Conservation (phyloP, 139 green algal genomes). For the Tetraselmis striata region DNA sequence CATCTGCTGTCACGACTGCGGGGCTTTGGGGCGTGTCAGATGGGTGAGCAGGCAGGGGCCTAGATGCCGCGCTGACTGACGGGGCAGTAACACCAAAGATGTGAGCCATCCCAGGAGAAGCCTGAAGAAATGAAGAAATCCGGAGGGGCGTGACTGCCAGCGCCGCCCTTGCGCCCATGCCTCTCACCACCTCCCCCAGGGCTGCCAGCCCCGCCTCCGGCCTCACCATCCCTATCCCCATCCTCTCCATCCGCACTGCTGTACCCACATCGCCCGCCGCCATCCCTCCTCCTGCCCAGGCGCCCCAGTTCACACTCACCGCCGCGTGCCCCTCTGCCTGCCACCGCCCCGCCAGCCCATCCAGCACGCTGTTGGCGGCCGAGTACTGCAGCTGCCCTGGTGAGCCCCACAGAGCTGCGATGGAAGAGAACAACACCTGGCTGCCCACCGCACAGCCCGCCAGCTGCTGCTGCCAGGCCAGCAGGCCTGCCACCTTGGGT, state of each 20-base stretch:
- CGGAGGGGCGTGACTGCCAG: neutral
- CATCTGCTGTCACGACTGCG: too few species aligned
- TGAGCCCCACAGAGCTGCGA: constrained; percentile 42
- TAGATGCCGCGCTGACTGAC: too few species aligned
- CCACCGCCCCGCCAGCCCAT: neutral
- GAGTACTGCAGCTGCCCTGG: constrained; percentile 31
- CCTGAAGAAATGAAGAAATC: neutral
- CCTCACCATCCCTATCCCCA: constrained; percentile 50
- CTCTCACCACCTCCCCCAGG: constrained; percentile 18
- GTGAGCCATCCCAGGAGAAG: too few species aligned
- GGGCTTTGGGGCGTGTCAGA: too few species aligned
- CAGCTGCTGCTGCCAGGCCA: neutral
- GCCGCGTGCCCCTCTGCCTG: constrained; percentile 10
- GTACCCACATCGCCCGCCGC: constrained; percentile 37
- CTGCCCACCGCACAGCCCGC: neutral
- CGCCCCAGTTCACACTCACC: constrained; percentile 26
- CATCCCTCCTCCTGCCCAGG: constrained; percentile 32
- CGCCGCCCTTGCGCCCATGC: neutral
- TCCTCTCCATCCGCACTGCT: constrained; percentile 37
- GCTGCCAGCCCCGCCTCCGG: constrained; percentile 44
- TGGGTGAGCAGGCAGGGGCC: too few species aligned
- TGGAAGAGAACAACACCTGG: constrained; percentile 58
- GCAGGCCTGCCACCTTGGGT: constrained; percentile 34
- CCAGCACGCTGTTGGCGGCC: constrained; percentile 23
- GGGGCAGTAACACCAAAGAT: too few species aligned